Percentiles rank a stretch among this genome's conserved stretches.
Evolutionary conservation across 306 rosid genomes (phyloP).

Genomic region (Medicago lupulina): DNA sequence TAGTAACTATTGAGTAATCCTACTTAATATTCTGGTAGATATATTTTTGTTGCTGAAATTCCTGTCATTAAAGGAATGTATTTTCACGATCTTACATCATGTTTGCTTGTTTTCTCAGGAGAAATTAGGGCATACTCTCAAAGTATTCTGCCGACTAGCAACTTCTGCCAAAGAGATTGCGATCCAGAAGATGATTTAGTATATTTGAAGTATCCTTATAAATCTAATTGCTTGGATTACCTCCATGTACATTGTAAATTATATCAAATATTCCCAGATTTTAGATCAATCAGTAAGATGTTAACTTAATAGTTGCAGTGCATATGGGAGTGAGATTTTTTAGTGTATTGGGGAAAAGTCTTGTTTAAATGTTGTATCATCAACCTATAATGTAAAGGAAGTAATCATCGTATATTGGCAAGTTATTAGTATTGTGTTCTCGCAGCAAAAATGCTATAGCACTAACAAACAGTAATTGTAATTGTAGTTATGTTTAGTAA

Average conservation of each 20-base stretch:
- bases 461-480: background rate
- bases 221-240: slow-evolving; percentile 8
- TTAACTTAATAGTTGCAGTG: background rate
- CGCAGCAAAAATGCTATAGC: background rate
- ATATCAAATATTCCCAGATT: background rate
- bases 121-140: slow-evolving; percentile 81
- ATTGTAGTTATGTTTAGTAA: background rate
- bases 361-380: background rate
- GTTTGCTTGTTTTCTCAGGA: slow-evolving; percentile 58
- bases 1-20: background rate
- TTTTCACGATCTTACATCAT: slow-evolving; percentile 4
- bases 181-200: slow-evolving; percentile 59
- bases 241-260: slow-evolving; percentile 19
- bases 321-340: slow-evolving; percentile 9
- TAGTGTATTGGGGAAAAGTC: background rate
- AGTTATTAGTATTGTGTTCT: background rate
- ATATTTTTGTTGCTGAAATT: background rate
- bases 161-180: slow-evolving; percentile 83
- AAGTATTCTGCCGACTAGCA: slow-evolving; percentile 78
- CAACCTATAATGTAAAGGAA: background rate
- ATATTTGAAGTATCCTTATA: slow-evolving; percentile 18
- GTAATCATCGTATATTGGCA: background rate
- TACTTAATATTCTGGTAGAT: slow-evolving; percentile 16
- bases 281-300: background rate
- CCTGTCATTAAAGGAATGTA: background rate